These are phyloP conservation scores for Cladophialophora immunda DNA, from an alignment of 2,329 filamentous ascomycete species.

Conservation along the genomic window DNA sequence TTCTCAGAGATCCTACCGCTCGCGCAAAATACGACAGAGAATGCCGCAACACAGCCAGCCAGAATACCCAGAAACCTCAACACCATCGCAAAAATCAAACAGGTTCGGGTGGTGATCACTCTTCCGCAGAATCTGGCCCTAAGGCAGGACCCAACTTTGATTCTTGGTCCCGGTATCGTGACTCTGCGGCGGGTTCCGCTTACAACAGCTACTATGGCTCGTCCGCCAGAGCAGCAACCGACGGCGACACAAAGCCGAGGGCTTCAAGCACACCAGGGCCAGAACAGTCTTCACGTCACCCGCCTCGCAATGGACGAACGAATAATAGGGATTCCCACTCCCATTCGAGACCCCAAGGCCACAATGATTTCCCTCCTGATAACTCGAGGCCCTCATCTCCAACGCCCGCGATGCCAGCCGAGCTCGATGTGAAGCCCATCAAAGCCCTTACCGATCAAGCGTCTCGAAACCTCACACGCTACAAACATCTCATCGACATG, in stretches of 20 bases:
- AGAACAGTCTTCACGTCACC: neutral
- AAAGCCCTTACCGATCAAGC: neutral
- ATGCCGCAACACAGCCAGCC: neutral
- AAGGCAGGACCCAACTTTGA: neutral
- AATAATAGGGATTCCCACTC: neutral
- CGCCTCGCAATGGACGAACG: neutral
- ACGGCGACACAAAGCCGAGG: neutral
- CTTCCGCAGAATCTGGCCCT: neutral
- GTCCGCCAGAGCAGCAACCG: neutral
- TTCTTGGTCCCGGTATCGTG: conserved; percentile 3
- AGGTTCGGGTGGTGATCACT: neutral
- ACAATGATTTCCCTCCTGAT: neutral
- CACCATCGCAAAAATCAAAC: neutral
- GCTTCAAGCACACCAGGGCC: neutral
- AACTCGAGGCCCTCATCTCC: neutral
- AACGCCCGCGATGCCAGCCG: neutral
- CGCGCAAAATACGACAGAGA: conserved; percentile 20
- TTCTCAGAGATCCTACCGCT: conserved; percentile 13
- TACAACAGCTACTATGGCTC: conserved; percentile 7
- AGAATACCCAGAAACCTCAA: neutral
- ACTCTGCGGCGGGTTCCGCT: conserved; percentile 9
- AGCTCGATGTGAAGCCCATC: conserved; percentile 2
- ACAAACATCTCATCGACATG: neutral
- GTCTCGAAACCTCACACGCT: conserved; percentile 2
- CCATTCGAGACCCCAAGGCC: neutral